Base-by-base conservation (phyloP, 352 stramenopile genomes). In the Thalassiosira livingstoniorum region DNA sequence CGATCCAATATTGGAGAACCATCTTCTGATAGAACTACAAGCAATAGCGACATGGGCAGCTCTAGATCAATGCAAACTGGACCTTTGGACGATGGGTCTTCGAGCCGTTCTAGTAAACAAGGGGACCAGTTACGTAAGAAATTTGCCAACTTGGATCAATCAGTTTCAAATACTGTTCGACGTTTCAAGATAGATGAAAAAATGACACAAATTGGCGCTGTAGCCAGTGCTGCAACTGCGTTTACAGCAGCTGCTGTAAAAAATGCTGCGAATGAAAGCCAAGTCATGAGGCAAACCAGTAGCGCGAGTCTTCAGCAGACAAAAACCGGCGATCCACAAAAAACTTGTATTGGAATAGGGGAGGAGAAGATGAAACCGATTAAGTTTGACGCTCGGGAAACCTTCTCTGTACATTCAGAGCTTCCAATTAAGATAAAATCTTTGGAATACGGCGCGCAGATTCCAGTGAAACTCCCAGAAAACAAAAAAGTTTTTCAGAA, bases 141-240 rank as follows among this genome's bases (percentile, higher is more conserved):
- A 69, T 39, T 81, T 42, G 42, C 45, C 11, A 80, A 78, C 25
- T 43, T 86, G 11, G 73, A 86, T 64, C 67, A 82, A 58, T 81
- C 78, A 0, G 78, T 86, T 64, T 65, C 55, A 3, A 73, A 65
- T 39, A 82, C 79, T 13, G 74, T 87, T 67, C 61, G 66, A 62
- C 66, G 75, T 21, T 55, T 87, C 4, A 83, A 87, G 53, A 81
- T 87, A 37, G 80, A 87, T n/a, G 80, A 87, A 43, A 87, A 83
- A 43, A 32, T 87, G 21, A 80, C 61, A 69, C 73, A 61, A 66
- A 61, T 87, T 10, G 81, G 68, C 34, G n/a, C n/a, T n/a, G n/a
- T n/a, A n/a, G n/a, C n/a, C n/a, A n/a, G n/a, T n/a, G n/a, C n/a
- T n/a, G n/a, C n/a, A n/a, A n/a, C n/a, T n/a, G n/a, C n/a, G n/a